Evolutionary conservation across 2,329 filamentous ascomycete genomes (phyloP).

Genomic region (Fusarium sp.): DNA sequence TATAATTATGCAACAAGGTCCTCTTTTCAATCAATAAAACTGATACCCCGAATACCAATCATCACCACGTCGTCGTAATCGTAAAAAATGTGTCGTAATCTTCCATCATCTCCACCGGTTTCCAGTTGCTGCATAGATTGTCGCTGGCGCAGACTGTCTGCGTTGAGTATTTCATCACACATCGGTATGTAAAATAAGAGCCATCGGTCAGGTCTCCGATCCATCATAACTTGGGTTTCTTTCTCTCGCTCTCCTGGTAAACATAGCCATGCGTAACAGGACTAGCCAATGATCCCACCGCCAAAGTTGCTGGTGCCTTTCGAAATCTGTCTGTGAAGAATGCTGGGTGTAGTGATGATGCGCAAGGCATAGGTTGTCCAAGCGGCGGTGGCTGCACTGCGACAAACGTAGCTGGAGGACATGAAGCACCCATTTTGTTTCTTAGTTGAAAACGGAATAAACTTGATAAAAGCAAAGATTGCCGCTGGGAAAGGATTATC

Average conservation of each 20-base stretch:
- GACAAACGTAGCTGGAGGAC: conserved; percentile 22
- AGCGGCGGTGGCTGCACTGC: conserved; percentile 29
- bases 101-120: not conserved
- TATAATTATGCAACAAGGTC: conserved; percentile 44
- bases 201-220: conserved; percentile 4
- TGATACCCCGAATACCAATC: conserved; percentile 19
- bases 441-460: not conserved
- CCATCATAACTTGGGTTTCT: conserved; percentile 53
- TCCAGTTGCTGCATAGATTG: not conserved
- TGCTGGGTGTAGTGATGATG: conserved; percentile 76
- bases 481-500: not conserved
- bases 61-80: not conserved
- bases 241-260: conserved; percentile 62
- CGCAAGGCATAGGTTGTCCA: conserved; percentile 41
- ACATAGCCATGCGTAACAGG: conserved; percentile 72
- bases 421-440: conserved; percentile 33
- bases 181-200: not conserved
- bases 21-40: conserved; percentile 39
- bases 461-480: not conserved
- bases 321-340: conserved; percentile 78
- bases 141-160: not conserved
- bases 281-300: conserved; percentile 48
- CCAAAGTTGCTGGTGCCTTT: conserved; percentile 61
- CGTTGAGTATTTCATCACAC: not conserved
- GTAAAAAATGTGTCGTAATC: conserved; percentile 4